Evolutionary conservation across 148 eudicot genomes (phyloP).

Genomic region (Rhododendron williamsianum): DNA sequence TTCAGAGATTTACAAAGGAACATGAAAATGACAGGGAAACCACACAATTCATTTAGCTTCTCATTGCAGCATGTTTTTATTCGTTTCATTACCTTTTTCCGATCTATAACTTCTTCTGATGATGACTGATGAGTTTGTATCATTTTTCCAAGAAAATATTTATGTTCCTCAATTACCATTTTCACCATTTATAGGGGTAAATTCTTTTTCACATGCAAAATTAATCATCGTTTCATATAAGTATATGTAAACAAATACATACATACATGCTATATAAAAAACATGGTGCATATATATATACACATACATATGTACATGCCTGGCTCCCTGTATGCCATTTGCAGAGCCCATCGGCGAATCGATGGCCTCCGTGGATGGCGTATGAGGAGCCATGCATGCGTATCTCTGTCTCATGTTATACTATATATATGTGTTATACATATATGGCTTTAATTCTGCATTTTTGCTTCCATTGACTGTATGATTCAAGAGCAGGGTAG

Average conservation of each 20-base stretch:
- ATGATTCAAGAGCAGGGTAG: not conserved
- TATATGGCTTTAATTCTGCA: not conserved
- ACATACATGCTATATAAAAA: not conserved
- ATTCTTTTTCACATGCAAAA: not conserved
- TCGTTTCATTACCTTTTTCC: not conserved
- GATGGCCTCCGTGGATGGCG: constrained; percentile 52
- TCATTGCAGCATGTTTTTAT: not conserved
- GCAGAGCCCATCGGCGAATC: constrained; percentile 34
- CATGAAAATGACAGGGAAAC: not conserved
- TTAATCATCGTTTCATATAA: no score
- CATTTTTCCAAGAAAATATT: no score
- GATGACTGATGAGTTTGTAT: no score
- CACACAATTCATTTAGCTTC: not conserved
- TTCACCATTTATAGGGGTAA: not conserved
- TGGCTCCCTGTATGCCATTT: constrained; percentile 73
- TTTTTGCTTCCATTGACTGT: not conserved
- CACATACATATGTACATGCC: constrained; percentile 28
- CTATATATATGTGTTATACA: not conserved
- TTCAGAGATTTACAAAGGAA: not conserved
- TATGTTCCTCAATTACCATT: not conserved
- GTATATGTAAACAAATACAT: not conserved
- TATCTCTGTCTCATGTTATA: constrained; percentile 15
- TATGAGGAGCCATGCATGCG: constrained; percentile 58
- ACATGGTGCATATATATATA: no score
- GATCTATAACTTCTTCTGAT: no score